phyloP scores from a whole-genome alignment of 1,284 basidiomycete genomes.

The Trichosporon asahii region DNA sequence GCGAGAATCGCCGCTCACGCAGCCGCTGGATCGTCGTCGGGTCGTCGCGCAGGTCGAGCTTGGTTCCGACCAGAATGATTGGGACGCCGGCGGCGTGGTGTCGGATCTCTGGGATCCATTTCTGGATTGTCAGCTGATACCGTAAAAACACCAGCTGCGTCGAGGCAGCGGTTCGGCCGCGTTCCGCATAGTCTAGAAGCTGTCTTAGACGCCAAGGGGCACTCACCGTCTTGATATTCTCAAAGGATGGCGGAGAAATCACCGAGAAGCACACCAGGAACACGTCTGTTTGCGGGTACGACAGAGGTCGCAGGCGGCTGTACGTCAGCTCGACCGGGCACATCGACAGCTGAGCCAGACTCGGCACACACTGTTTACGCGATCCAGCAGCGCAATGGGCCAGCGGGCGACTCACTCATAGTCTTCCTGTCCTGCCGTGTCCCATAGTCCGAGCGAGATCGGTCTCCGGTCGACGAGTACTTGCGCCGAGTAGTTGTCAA shows the following conservation, averaged over 20 bases:
- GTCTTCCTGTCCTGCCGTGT: constrained; percentile 85
- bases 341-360: background rate
- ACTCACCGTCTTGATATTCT: constrained; percentile 57
- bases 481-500: constrained; percentile 55
- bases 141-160: no score
- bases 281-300: constrained; percentile 98
- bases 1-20: constrained; percentile 89
- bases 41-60: constrained; percentile 95
- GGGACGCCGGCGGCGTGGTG: constrained; percentile 63
- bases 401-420: constrained; percentile 38
- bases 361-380: background rate
- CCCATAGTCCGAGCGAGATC: constrained; percentile 57
- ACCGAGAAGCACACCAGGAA: constrained; percentile 99
- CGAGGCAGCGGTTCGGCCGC: no score
- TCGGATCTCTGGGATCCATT: constrained; percentile 96
- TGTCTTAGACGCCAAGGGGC: no score
- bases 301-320: constrained; percentile 93
- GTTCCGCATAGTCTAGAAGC: background rate
- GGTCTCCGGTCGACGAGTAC: constrained; percentile 99
- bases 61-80: constrained; percentile 60
- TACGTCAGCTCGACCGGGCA: background rate
- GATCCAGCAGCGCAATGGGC: background rate
- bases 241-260: constrained; percentile 92
- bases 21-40: constrained; percentile 85
- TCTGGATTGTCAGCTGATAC: constrained; percentile 13